Conservation (phyloP, 345 rosid species). For the Jatropha curcas region DNA sequence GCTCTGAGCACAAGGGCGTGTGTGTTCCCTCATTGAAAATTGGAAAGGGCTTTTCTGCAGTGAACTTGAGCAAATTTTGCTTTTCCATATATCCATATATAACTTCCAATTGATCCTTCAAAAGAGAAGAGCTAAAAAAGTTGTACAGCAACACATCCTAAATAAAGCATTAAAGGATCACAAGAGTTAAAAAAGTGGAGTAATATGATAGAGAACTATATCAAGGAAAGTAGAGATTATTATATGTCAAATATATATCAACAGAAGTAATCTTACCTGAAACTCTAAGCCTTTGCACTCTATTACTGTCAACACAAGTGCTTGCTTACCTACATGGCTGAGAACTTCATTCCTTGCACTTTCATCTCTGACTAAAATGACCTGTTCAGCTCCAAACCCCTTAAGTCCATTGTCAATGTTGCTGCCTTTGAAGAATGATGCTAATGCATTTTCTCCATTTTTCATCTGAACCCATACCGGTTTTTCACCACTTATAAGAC, state of each 20-base stretch:
- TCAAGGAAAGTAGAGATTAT: background rate
- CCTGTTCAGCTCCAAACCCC: slow-evolving; percentile 57
- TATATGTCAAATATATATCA: background rate
- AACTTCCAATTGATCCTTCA: slow-evolving; percentile 47
- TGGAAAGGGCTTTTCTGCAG: slow-evolving; percentile 22
- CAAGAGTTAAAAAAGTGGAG: background rate
- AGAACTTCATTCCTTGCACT: slow-evolving; percentile 27
- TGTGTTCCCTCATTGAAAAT: slow-evolving; percentile 40
- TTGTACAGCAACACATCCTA: slow-evolving; percentile 53
- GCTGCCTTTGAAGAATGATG: background rate
- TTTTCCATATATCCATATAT: slow-evolving; percentile 44
- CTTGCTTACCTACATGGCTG: slow-evolving; percentile 40
- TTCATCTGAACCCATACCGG: slow-evolving; percentile 43
- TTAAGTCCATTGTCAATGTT: slow-evolving; percentile 17
- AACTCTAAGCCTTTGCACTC: slow-evolving; percentile 62
- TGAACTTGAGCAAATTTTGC: slow-evolving; percentile 22
- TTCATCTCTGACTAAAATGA: slow-evolving; percentile 49
- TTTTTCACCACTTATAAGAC: slow-evolving; percentile 46
- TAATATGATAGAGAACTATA: background rate
- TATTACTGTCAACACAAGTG: slow-evolving; percentile 44
- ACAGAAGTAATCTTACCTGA: slow-evolving; percentile 31
- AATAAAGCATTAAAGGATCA: background rate
- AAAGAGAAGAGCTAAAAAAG: slow-evolving; percentile 50
- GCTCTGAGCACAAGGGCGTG: slow-evolving; percentile 44
- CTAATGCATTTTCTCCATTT: slow-evolving; percentile 35